A percentile compares a stretch with the other conserved stretches of the same genome.
phyloP scores from a whole-genome alignment of 345 rosid genomes.

The Cardamine chenopodiifolia region DNA sequence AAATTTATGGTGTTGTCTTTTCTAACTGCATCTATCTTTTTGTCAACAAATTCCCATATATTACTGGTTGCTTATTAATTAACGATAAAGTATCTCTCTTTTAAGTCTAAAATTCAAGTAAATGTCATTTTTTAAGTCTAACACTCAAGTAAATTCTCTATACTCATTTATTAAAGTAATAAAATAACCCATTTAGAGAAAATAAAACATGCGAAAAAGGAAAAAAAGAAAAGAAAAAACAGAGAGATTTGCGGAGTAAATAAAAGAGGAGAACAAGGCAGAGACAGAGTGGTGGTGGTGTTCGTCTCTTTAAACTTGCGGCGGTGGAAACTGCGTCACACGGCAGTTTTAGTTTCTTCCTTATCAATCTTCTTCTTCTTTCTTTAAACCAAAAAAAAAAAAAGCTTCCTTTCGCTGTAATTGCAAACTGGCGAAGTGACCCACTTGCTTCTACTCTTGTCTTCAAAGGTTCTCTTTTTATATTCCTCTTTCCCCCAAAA shows the following conservation, averaged over 20 bases:
- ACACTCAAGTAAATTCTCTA: conserved; percentile 8
- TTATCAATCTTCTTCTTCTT: conserved; percentile 5
- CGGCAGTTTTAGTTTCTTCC: conserved; percentile 32
- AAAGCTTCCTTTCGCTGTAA: conserved; percentile 34
- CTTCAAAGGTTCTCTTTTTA: conserved; percentile 47
- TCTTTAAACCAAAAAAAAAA: conserved; percentile 22
- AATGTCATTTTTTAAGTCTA: not conserved
- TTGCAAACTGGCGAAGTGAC: conserved; percentile 46
- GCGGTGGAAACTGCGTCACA: conserved; percentile 58
- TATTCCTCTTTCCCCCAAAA: conserved; percentile 16
- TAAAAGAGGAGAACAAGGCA: conserved; percentile 27
- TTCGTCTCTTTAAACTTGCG: conserved; percentile 44
- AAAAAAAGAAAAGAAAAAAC: not conserved
- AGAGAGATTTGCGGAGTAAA: conserved; percentile 36
- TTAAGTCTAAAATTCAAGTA: not conserved
- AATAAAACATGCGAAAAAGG: conserved; percentile 9
- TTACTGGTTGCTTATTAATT: conserved; percentile 22
- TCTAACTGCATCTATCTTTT: not conserved
- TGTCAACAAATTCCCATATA: conserved; percentile 5
- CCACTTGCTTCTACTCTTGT: conserved; percentile 42
- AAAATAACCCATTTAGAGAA: conserved; percentile 3
- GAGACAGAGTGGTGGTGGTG: conserved; percentile 40
- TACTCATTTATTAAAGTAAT: conserved; percentile 3
- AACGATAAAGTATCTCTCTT: not conserved
- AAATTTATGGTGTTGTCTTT: too few species aligned